Evolutionary conservation across 2,329 filamentous ascomycete genomes (phyloP), one percentile per base, ranked within the genome.

Genomic region (Biscogniauxia mediterranea): DNA sequence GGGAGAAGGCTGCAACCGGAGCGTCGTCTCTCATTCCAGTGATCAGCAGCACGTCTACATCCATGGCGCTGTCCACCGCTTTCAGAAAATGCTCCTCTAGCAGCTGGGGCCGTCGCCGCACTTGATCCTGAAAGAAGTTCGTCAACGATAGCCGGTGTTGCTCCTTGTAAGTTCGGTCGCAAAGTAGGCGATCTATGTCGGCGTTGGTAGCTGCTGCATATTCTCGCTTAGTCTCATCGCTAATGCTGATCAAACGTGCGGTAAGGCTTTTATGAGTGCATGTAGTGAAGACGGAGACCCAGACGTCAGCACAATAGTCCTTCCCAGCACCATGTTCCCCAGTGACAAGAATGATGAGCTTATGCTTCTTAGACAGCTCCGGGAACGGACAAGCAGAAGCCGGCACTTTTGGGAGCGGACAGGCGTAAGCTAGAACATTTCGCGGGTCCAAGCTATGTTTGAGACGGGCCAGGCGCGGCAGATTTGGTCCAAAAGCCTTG

Each of bases 11-110:
- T 62, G 82, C 75, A 11, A 88, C 77, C 0, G 86, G 86, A 5
- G 84, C 81, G 54, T 83, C 74, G 55, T 89, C 86, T 76, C 85
- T 82, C 82, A 88, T 83, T 0, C 85, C 86, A 0, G 85, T 89
- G 64, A 90, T 82, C 0, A 89, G 60, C 52, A 89, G 72, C 54
- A 88, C 83, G 59, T 87, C 81, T 1, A 78, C 74, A 70, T 78
- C 77, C 55, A 11, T 63, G 5, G 77, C 75, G 13, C 63, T 59
- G 38, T 74, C 19, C 2, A 88, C 80, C 1, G 81, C 71, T 23
- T 76, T 61, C 50, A 82, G 57, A 62, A 87, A 87, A 67, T 83
- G 77, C 58, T 85, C 78, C 64, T 83, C 73, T 64, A 74, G 81
- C 17, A 88, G 74, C 49, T 54, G 65, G 62, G 83, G 82, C 51